Percentiles rank a stretch among this genome's conserved stretches.
phyloP scores from a whole-genome alignment of 129 eudicot species.

The Ambrosia artemisiifolia region DNA sequence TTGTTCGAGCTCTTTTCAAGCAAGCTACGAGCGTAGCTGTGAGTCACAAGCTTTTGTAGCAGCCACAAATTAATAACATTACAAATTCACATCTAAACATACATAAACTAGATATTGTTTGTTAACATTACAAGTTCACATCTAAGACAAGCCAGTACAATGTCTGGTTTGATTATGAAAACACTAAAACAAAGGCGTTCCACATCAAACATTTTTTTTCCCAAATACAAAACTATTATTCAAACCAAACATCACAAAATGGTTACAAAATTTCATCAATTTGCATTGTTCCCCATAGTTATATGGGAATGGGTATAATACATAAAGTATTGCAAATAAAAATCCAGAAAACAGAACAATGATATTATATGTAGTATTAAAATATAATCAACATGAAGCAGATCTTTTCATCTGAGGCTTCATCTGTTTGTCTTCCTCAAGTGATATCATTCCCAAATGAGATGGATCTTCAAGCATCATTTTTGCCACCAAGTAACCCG shows the following conservation, averaged over 20 bases:
- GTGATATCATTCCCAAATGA: slow-evolving; percentile 89
- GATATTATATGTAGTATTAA: not conserved
- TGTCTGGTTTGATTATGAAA: not conserved
- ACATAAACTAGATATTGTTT: no score
- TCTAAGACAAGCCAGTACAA: not conserved
- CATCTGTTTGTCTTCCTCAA: slow-evolving; percentile 94
- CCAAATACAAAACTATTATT: slow-evolving; percentile 4
- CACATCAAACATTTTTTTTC: not conserved
- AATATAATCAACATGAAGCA: slow-evolving; percentile 63
- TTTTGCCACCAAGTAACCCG: slow-evolving; percentile 91
- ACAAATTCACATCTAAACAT: no score
- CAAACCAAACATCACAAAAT: slow-evolving; percentile 19
- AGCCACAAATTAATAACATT: not conserved
- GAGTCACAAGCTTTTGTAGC: no score
- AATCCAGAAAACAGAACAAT: slow-evolving; percentile 7
- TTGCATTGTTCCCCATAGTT: slow-evolving; percentile 19
- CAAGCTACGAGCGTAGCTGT: no score
- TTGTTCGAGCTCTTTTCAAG: no score
- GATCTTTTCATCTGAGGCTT: slow-evolving; percentile 82
- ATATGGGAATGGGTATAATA: not conserved
- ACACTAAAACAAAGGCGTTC: no score
- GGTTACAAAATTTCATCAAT: slow-evolving; percentile 32
- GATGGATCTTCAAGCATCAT: slow-evolving; percentile 98
- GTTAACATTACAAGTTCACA: not conserved
- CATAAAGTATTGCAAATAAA: not conserved